These are phyloP conservation scores for Colletotrichum orbiculare DNA, from an alignment of 2,329 filamentous ascomycete genomes.

Conservation along the genomic window DNA sequence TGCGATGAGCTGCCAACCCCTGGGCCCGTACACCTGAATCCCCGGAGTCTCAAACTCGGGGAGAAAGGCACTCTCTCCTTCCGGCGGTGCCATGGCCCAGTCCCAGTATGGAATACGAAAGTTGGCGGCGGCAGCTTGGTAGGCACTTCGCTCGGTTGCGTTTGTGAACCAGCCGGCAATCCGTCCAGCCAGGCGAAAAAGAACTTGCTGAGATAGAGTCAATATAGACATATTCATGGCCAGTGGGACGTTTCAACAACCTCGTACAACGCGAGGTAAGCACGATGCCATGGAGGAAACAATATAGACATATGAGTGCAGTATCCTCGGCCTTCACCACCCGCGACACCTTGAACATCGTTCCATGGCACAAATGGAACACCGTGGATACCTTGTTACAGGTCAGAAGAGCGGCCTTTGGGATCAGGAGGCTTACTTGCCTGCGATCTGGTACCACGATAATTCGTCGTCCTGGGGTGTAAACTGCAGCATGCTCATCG, in stretches of 20 bases:
- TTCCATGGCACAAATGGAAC: conserved; percentile 72
- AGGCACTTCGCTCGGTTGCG: conserved; percentile 56
- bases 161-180: conserved; percentile 62
- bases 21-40: conserved; percentile 66
- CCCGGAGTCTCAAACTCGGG: conserved; percentile 58
- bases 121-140: conserved; percentile 60
- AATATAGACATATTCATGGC: neutral
- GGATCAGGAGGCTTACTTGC: conserved; percentile 55
- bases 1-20: conserved; percentile 63
- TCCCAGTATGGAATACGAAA: conserved; percentile 71
- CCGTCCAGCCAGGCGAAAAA: conserved; percentile 47
- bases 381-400: conserved; percentile 77
- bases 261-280: conserved; percentile 75
- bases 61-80: conserved; percentile 60
- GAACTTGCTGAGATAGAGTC: conserved; percentile 48
- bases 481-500: conserved; percentile 77
- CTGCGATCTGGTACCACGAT: conserved; percentile 84
- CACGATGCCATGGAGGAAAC: conserved; percentile 86
- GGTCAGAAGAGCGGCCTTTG: conserved; percentile 15
- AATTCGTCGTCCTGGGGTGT: conserved; percentile 70
- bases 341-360: conserved; percentile 59
- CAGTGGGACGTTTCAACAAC: conserved; percentile 45
- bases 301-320: conserved; percentile 81
- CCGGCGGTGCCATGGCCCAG: conserved; percentile 62
- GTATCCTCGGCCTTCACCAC: conserved; percentile 72